A percentile compares a stretch with the other conserved stretches of the same genome.
Conservation (phyloP, 2,329 filamentous ascomycete species). For the Epichloe aotearoae region DNA sequence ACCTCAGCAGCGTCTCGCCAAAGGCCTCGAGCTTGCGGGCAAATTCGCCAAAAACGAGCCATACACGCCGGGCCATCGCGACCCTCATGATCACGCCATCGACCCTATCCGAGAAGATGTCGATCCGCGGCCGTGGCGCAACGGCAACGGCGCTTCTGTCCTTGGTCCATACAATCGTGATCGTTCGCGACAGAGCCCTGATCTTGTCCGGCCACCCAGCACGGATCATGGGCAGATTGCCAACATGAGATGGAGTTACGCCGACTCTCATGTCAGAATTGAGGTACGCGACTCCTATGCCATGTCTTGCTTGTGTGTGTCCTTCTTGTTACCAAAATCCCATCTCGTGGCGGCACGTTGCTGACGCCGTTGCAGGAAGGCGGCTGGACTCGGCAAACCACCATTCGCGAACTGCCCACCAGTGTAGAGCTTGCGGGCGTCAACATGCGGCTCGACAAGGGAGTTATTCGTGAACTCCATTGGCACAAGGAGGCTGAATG, state of each 20-base stretch:
- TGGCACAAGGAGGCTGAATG: constrained; percentile 75
- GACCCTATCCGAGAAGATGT: constrained; percentile 46
- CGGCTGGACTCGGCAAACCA: constrained; percentile 66
- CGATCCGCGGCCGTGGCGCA: constrained; percentile 52
- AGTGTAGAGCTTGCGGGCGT: constrained; percentile 62
- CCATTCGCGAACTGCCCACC: constrained; percentile 47
- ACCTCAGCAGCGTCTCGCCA: constrained; percentile 39
- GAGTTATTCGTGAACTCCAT: constrained; percentile 63
- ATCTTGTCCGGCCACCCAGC: constrained; percentile 57
- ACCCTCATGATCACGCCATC: constrained; percentile 49
- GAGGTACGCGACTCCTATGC: constrained; percentile 29
- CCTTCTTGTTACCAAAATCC: not conserved
- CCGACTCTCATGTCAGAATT: constrained; percentile 49
- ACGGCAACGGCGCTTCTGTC: constrained; percentile 51
- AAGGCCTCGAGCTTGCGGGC: constrained; percentile 32
- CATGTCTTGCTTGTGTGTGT: not conserved
- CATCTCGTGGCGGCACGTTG: not conserved
- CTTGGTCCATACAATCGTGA: constrained; percentile 57
- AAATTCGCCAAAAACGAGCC: constrained; percentile 30
- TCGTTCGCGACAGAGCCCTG: constrained; percentile 56
- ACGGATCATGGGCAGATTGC: constrained; percentile 58
- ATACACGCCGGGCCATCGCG: constrained; percentile 45
- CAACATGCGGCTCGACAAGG: constrained; percentile 63
- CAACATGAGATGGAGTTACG: constrained; percentile 63
- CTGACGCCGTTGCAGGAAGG: constrained; percentile 39